phyloP scores from a whole-genome alignment of 1,139 yeast species.

The Saccharomyces uvarum region DNA sequence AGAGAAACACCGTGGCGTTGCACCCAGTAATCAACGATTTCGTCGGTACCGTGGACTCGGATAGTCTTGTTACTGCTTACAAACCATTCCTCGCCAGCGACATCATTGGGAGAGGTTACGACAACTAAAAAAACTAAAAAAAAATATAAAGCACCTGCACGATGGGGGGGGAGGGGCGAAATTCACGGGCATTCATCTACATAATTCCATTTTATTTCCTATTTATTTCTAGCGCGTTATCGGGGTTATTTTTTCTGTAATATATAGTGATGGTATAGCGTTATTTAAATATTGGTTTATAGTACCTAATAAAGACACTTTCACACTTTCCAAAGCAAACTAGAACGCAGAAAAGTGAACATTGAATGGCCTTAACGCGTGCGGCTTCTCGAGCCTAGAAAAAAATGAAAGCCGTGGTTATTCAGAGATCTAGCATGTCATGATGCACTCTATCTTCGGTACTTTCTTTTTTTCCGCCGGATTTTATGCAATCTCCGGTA shows the following conservation, averaged over 20 bases:
- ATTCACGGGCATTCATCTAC: neutral
- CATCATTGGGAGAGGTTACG: constrained; percentile 7
- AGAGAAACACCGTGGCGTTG: constrained; percentile 23
- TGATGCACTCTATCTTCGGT: neutral
- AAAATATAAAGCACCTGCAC: neutral
- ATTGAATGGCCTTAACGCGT: too few relatives aligned
- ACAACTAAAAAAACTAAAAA: constrained; percentile 3
- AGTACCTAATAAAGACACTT: neutral
- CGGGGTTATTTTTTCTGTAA: neutral
- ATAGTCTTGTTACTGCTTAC: constrained; percentile 23
- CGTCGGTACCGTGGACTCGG: constrained; percentile 22
- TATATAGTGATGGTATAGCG: neutral
- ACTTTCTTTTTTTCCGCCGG: neutral
- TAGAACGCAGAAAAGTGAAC: neutral
- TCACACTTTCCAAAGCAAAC: neutral
- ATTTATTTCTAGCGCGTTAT: neutral
- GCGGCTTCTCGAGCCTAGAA: too few relatives aligned
- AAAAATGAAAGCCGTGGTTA: too few relatives aligned
- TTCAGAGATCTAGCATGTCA: too few relatives aligned
- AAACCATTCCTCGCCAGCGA: constrained; percentile 22
- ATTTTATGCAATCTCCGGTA: too few relatives aligned
- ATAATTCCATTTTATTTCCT: neutral
- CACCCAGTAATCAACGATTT: constrained; percentile 22
- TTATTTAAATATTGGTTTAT: neutral
- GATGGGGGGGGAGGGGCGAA: neutral